These are phyloP conservation scores for Trichosporon sp. DNA, from an alignment of 1,284 basidiomycete genomes.

Conservation along the genomic window DNA sequence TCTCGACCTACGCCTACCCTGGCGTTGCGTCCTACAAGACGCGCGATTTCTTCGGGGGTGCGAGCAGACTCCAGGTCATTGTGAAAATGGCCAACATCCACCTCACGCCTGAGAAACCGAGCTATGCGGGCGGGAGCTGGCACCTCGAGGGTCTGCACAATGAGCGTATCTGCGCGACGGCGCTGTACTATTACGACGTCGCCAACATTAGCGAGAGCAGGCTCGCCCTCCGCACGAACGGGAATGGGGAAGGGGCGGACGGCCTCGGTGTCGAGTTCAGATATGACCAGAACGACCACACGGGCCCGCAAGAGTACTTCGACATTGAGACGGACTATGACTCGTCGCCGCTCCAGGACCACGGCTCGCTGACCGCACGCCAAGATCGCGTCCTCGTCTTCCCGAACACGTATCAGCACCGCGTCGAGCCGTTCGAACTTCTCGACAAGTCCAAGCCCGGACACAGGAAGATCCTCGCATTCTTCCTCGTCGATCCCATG, in stretches of 20 bases:
- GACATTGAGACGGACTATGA: conserved; percentile 15
- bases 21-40: neutral
- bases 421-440: conserved; percentile 25
- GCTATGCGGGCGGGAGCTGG: conserved; percentile 26
- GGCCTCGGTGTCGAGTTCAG: neutral
- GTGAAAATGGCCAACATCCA: conserved; percentile 32
- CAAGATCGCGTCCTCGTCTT: conserved; percentile 26
- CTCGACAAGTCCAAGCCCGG: conserved; percentile 24
- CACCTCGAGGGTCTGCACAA: conserved; percentile 29
- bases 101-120: conserved; percentile 29
- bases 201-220: conserved; percentile 27
- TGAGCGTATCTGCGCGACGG: conserved; percentile 29
- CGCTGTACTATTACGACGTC: conserved; percentile 31
- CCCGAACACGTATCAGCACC: conserved; percentile 29
- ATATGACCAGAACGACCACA: conserved; percentile 25
- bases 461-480: conserved; percentile 33
- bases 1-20: conserved; percentile 19
- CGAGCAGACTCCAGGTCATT: conserved; percentile 25
- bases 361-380: conserved; percentile 13
- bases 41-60: neutral
- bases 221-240: conserved; percentile 21
- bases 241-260: conserved; percentile 8
- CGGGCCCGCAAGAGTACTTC: conserved; percentile 16
- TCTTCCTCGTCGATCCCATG: conserved; percentile 32
- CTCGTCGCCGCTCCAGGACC: neutral